Conservation (phyloP, 2,329 filamentous ascomycete genomes). For the Diaporthe capsici region DNA sequence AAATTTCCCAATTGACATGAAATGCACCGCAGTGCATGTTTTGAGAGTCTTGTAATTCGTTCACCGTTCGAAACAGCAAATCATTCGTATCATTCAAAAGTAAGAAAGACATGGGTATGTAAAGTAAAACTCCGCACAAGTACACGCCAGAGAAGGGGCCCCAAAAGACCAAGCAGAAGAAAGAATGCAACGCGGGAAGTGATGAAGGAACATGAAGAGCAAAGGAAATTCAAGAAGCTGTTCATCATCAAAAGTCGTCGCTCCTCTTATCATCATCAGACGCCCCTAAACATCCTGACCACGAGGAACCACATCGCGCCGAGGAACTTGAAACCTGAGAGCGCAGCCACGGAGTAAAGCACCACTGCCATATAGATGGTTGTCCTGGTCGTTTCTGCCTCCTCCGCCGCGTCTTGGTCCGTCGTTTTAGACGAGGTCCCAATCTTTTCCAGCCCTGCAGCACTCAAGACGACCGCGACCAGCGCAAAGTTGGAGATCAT, state of each 20-base stretch:
- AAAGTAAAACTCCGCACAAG: slow-evolving; percentile 6
- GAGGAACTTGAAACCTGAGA: slow-evolving; percentile 89
- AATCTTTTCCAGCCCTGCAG: slow-evolving; percentile 83
- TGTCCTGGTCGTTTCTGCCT: slow-evolving; percentile 65
- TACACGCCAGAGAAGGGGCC: slow-evolving; percentile 20
- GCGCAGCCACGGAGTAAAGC: slow-evolving; percentile 87
- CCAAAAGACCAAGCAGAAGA: neutral
- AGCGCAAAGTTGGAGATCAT: slow-evolving; percentile 97
- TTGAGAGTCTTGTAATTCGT: neutral
- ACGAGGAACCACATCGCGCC: slow-evolving; percentile 94
- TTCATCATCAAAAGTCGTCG: slow-evolving; percentile 28
- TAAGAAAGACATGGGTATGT: slow-evolving; percentile 33
- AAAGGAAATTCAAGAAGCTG: slow-evolving; percentile 19
- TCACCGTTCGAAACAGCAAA: slow-evolving; percentile 14
- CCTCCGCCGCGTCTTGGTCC: slow-evolving; percentile 54
- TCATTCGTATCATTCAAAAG: slow-evolving; percentile 28
- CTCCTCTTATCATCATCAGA: slow-evolving; percentile 53
- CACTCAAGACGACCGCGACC: slow-evolving; percentile 86
- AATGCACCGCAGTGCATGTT: neutral
- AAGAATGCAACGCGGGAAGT: slow-evolving; percentile 3
- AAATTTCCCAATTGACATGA: neutral
- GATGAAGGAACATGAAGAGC: slow-evolving; percentile 20
- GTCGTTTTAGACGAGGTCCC: slow-evolving; percentile 29
- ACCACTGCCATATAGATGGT: slow-evolving; percentile 90
- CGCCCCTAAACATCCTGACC: slow-evolving; percentile 85